Conservation (phyloP, 805 yeast genomes). For the Sugiyamaella lignohabitans region DNA sequence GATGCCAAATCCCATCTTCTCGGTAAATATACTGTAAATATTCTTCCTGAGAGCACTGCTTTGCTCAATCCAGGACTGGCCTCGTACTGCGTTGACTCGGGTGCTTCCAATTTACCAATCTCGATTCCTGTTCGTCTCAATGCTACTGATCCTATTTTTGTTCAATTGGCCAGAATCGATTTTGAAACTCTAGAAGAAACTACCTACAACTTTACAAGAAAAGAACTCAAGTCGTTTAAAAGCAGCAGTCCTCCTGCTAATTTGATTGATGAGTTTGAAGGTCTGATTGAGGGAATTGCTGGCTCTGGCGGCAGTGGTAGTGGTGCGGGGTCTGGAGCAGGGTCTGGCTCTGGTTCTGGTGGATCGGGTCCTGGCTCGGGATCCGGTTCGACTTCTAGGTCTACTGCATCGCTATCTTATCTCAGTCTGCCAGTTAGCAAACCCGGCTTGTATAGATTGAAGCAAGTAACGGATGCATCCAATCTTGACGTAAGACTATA, state of each 20-base stretch:
- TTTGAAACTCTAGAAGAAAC: constrained; percentile 45
- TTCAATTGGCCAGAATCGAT: constrained; percentile 59
- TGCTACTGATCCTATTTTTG: constrained; percentile 63
- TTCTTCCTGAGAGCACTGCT: constrained; percentile 87
- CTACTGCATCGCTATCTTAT: constrained; percentile 28
- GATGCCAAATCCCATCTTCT: constrained; percentile 55
- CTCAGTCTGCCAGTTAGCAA: constrained; percentile 56
- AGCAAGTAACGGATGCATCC: constrained; percentile 55
- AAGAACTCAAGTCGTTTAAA: constrained; percentile 42
- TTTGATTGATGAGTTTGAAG: constrained; percentile 5
- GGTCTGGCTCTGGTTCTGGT: too few species aligned
- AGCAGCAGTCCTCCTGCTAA: constrained; percentile 12
- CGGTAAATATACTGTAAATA: constrained; percentile 81
- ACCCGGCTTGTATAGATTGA: constrained; percentile 75
- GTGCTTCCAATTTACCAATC: constrained; percentile 24
- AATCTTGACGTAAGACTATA: constrained; percentile 54
- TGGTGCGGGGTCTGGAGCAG: too few species aligned
- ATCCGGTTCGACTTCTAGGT: neutral
- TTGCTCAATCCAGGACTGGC: constrained; percentile 67
- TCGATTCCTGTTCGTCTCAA: constrained; percentile 72
- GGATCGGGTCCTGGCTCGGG: constrained; percentile 6
- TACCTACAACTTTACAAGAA: constrained; percentile 48
- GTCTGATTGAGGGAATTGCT: too few species aligned
- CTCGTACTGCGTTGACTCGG: constrained; percentile 47
- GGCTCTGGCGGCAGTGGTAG: neutral